Evolutionary conservation across 2,329 filamentous ascomycete genomes (phyloP).

Genomic region (Neonectria ditissima): DNA sequence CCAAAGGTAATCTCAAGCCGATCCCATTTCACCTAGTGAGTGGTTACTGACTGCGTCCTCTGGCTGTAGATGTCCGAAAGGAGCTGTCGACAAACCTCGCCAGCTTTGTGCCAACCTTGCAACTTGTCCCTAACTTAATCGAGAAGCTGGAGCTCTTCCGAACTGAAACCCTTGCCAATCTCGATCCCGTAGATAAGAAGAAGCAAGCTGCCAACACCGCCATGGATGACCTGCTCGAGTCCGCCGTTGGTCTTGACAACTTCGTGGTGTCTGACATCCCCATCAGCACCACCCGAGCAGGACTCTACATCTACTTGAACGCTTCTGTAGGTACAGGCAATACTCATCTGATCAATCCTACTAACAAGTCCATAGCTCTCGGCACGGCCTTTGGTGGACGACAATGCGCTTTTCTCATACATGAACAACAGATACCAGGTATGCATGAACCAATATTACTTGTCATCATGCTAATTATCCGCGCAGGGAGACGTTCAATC

Average conservation of each 20-base stretch:
- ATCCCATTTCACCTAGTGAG: background rate
- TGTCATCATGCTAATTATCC: slow-evolving; percentile 22
- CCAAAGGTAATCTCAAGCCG: slow-evolving; percentile 60
- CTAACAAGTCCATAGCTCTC: slow-evolving; percentile 69
- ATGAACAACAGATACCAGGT: slow-evolving; percentile 87
- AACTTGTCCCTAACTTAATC: slow-evolving; percentile 66
- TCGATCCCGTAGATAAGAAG: slow-evolving; percentile 67
- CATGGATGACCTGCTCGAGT: slow-evolving; percentile 69
- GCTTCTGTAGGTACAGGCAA: slow-evolving; percentile 70
- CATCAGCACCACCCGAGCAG: slow-evolving; percentile 80
- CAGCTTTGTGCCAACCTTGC: slow-evolving; percentile 68
- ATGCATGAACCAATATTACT: slow-evolving; percentile 37
- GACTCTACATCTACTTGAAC: slow-evolving; percentile 87
- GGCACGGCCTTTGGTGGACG: slow-evolving; percentile 85
- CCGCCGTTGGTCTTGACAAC: slow-evolving; percentile 66
- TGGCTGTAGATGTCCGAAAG: slow-evolving; percentile 57
- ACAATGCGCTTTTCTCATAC: slow-evolving; percentile 81
- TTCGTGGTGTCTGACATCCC: slow-evolving; percentile 73
- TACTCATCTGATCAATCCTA: background rate
- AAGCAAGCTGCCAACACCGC: slow-evolving; percentile 60
- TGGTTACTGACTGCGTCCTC: background rate
- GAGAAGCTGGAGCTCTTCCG: slow-evolving; percentile 68
- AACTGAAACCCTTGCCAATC: slow-evolving; percentile 64
- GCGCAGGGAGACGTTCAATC: slow-evolving; percentile 78
- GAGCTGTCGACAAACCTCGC: slow-evolving; percentile 63